Percentiles rank a stretch among this genome's conserved stretches.
These are phyloP conservation scores for Paramyrothecium roridum DNA, from an alignment of 2,329 filamentous ascomycete genomes.

Conservation along the genomic window DNA sequence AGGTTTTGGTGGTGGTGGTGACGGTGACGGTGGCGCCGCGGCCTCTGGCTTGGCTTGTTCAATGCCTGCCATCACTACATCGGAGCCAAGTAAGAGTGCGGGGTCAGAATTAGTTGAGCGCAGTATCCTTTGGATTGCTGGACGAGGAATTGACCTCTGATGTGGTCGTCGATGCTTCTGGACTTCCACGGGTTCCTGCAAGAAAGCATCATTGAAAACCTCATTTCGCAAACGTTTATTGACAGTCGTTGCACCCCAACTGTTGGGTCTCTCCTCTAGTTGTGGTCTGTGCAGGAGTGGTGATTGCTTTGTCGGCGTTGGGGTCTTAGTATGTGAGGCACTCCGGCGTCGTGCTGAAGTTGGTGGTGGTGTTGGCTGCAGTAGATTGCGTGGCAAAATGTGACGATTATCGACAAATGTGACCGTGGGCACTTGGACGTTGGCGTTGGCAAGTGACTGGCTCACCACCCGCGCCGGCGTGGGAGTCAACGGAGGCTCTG, in stretches of 20 bases:
- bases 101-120: slow-evolving; percentile 44
- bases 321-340: slow-evolving; percentile 23
- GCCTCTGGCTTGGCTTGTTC: background rate
- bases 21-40: background rate
- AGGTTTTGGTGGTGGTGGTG: slow-evolving; percentile 5
- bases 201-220: slow-evolving; percentile 88
- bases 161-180: slow-evolving; percentile 73
- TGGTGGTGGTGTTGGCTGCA: slow-evolving; percentile 54
- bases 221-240: slow-evolving; percentile 86
- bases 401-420: slow-evolving; percentile 93
- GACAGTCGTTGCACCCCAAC: slow-evolving; percentile 89
- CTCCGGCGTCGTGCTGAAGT: slow-evolving; percentile 28
- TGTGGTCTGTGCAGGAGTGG: slow-evolving; percentile 22
- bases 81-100: slow-evolving; percentile 20
- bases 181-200: slow-evolving; percentile 77
- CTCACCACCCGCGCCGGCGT: slow-evolving; percentile 46
- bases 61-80: slow-evolving; percentile 10
- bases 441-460: slow-evolving; percentile 69
- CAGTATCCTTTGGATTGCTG: slow-evolving; percentile 41
- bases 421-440: slow-evolving; percentile 76
- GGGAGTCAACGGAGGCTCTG: background rate
- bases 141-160: slow-evolving; percentile 61
- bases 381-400: slow-evolving; percentile 82
- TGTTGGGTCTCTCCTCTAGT: slow-evolving; percentile 57
- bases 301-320: slow-evolving; percentile 6